These are phyloP conservation scores for Chondrus crispus DNA, from an alignment of 23 red algal species.

Conservation along the genomic window DNA sequence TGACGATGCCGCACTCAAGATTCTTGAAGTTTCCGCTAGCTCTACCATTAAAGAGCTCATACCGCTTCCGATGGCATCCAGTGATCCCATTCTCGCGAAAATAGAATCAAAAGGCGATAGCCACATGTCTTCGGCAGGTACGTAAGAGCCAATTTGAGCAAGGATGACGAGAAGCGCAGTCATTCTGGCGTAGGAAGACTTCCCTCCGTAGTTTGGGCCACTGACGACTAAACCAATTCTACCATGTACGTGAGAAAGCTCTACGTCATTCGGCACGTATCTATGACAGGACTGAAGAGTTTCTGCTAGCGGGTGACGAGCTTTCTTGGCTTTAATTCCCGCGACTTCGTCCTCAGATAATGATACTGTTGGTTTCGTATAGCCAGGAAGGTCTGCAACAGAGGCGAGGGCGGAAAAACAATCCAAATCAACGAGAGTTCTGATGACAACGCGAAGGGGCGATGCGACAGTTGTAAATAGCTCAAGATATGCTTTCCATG, in stretches of 20 bases:
- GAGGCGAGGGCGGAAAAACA: conserved; percentile 52
- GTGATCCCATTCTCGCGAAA: conserved; percentile 84
- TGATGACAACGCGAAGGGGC: conserved; percentile 30
- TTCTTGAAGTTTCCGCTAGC: conserved; percentile 81
- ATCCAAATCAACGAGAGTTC: conserved; percentile 48
- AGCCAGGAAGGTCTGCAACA: conserved; percentile 47
- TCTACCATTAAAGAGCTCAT: conserved; percentile 95
- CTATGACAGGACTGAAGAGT: conserved; percentile 14
- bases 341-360: background rate
- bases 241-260: conserved; percentile 38
- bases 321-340: conserved; percentile 26
- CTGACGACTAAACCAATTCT: conserved; percentile 52
- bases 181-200: conserved; percentile 87
- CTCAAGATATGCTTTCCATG: conserved; percentile 44
- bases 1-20: conserved; percentile 66
- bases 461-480: conserved; percentile 35
- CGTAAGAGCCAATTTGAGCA: conserved; percentile 96
- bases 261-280: conserved; percentile 72
- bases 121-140: conserved; percentile 60
- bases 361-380: conserved; percentile 41
- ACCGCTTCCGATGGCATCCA: conserved; percentile 82
- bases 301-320: conserved; percentile 64
- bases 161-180: conserved; percentile 80
- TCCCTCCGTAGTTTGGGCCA: conserved; percentile 93
- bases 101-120: conserved; percentile 82